phyloP scores from a whole-genome alignment of 768 basidiomycete species.

The Xanthoconium purpureum region DNA sequence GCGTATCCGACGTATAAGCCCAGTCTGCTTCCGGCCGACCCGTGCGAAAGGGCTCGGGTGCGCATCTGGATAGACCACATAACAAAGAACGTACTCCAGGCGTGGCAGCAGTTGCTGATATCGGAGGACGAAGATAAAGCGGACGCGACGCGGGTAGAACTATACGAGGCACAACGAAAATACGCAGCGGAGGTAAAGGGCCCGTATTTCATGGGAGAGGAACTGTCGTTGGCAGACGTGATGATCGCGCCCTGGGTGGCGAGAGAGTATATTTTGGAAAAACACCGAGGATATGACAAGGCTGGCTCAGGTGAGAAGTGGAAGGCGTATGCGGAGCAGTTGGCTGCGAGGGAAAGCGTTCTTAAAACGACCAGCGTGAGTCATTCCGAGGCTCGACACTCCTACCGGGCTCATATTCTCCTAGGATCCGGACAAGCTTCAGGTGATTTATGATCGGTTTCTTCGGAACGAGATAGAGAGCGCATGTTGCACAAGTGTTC shows the following conservation, averaged over 20 bases:
- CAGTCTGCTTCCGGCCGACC: conserved; percentile 49
- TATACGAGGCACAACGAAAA: conserved; percentile 37
- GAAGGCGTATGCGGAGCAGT: conserved; percentile 40
- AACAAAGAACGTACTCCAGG: conserved; percentile 50
- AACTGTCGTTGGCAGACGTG: conserved; percentile 53
- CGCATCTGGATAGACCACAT: conserved; percentile 26
- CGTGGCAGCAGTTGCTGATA: conserved; percentile 47
- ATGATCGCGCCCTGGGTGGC: conserved; percentile 55
- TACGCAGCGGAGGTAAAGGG: conserved; percentile 40
- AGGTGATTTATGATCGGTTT: conserved; percentile 52
- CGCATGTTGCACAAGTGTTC: conserved; percentile 50
- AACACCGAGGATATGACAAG: conserved; percentile 48
- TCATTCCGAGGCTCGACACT: not conserved
- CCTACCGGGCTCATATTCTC: not conserved
- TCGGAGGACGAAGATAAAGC: conserved; percentile 38
- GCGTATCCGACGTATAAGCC: conserved; percentile 42
- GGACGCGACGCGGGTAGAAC: conserved; percentile 34
- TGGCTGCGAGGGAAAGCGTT: conserved; percentile 32
- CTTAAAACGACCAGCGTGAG: conserved; percentile 43
- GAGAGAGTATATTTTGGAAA: conserved; percentile 45
- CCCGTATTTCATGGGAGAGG: conserved; percentile 55
- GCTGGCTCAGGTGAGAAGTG: conserved; percentile 43
- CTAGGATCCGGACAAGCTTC: conserved; percentile 42
- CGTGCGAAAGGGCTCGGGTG: conserved; percentile 43
- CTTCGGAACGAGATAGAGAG: conserved; percentile 55